Conservation (phyloP, 2,329 filamentous ascomycete genomes). For the Colletotrichum sp. region DNA sequence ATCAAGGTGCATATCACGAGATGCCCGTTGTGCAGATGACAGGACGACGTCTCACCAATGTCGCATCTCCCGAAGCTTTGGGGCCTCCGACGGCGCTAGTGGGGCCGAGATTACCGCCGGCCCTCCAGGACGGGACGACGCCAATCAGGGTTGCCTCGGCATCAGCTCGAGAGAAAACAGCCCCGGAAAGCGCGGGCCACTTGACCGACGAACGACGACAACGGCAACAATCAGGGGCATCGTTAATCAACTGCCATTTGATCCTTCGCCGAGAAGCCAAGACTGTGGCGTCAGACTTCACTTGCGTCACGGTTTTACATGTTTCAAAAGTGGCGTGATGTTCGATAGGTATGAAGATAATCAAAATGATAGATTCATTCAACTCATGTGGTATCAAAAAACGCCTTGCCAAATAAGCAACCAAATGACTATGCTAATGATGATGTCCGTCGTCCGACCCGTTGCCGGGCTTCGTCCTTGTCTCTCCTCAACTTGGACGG, state of each 20-base stretch:
- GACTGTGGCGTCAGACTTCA: neutral
- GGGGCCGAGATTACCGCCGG: neutral
- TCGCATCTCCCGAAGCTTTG: neutral
- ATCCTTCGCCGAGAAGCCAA: neutral
- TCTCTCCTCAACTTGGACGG: constrained; percentile 3
- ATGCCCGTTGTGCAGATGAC: neutral
- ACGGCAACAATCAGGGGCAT: neutral
- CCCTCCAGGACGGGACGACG: neutral
- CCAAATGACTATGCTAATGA: constrained; percentile 16
- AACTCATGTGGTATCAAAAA: constrained; percentile 20
- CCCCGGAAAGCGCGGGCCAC: neutral
- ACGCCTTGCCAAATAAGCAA: neutral
- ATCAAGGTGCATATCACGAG: neutral
- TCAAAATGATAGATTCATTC: constrained; percentile 1
- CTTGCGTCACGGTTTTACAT: neutral
- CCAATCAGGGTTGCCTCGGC: neutral
- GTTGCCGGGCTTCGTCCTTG: constrained; percentile 12
- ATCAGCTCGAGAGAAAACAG: neutral
- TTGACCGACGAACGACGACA: neutral
- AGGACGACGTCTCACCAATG: constrained; percentile 2
- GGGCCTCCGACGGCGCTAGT: neutral
- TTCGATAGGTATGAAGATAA: neutral
- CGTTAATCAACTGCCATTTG: neutral
- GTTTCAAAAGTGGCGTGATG: neutral
- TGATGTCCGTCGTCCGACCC: constrained; percentile 3